Evolutionary conservation across 2,329 filamentous ascomycete genomes (phyloP).

Genomic region (Fusarium sp.): DNA sequence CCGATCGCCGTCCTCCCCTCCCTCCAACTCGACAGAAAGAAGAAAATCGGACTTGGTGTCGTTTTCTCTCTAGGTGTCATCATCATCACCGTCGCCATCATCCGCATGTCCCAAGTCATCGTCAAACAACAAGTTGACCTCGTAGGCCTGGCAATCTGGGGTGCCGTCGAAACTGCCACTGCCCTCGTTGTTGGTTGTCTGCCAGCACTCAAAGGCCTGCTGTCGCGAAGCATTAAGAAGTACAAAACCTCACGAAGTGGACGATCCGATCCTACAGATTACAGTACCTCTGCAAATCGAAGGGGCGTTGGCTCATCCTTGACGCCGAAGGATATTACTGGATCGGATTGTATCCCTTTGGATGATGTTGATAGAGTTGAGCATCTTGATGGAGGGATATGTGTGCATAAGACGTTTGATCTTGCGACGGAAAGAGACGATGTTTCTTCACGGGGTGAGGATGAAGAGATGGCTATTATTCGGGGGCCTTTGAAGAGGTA

Average conservation of each 20-base stretch:
- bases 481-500: background rate
- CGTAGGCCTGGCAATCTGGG: conserved; percentile 22
- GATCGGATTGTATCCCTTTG: conserved; percentile 15
- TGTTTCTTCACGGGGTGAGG: conserved; percentile 4
- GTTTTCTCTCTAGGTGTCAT: conserved; percentile 22
- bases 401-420: conserved; percentile 24
- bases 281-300: conserved; percentile 3
- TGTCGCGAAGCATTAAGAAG: conserved; percentile 18
- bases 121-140: conserved; percentile 19
- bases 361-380: conserved; percentile 3
- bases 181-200: conserved; percentile 23
- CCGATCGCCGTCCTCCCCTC: conserved; percentile 24
- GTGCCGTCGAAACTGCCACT: conserved; percentile 22
- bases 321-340: background rate
- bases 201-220: conserved; percentile 17
- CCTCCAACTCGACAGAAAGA: conserved; percentile 21
- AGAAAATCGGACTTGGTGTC: conserved; percentile 22
- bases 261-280: conserved; percentile 5
- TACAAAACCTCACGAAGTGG: conserved; percentile 9
- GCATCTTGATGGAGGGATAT: conserved; percentile 13
- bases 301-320: conserved; percentile 11
- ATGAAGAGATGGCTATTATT: conserved; percentile 11
- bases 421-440: background rate
- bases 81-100: conserved; percentile 16
- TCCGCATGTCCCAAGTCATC: conserved; percentile 30